Evolutionary conservation across 345 rosid species (phyloP).

Genomic region (Orychophragmus violaceus): DNA sequence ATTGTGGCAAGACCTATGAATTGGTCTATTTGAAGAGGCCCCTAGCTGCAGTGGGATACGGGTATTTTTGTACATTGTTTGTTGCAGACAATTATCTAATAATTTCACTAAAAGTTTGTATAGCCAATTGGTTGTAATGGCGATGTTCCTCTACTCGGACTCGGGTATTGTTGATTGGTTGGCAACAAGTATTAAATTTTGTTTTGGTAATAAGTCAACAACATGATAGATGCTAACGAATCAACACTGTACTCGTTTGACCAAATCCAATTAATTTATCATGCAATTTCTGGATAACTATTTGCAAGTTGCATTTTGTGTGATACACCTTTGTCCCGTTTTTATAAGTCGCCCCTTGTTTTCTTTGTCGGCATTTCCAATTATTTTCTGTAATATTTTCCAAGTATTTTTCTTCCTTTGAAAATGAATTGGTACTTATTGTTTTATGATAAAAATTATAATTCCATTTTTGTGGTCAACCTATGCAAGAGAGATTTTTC

Average conservation of each 20-base stretch:
- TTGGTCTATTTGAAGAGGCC: neutral
- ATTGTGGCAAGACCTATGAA: neutral
- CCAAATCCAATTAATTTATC: neutral
- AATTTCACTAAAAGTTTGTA: neutral
- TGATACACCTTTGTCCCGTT: conserved; percentile 5
- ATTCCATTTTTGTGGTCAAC: neutral
- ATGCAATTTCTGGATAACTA: conserved; percentile 1
- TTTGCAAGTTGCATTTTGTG: conserved; percentile 20
- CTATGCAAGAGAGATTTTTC: conserved; percentile 1
- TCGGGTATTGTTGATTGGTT: conserved; percentile 20
- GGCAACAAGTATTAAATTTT: neutral
- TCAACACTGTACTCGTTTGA: neutral
- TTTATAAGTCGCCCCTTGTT: neutral
- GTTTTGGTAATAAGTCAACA: neutral
- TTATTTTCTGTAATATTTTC: neutral
- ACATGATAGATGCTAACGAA: conserved; percentile 10
- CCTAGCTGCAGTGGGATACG: neutral
- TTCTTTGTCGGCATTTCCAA: neutral
- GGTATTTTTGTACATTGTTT: neutral
- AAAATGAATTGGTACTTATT: neutral
- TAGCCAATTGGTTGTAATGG: conserved; percentile 1
- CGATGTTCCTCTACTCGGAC: neutral
- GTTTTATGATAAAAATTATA: neutral
- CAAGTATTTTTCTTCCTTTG: neutral
- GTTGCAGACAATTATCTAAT: too few relatives aligned